A percentile compares a stretch with the other conserved stretches of the same genome.
These are phyloP conservation scores for Solanum dulcamara DNA, from an alignment of 257 asterid genomes.

Conservation along the genomic window DNA sequence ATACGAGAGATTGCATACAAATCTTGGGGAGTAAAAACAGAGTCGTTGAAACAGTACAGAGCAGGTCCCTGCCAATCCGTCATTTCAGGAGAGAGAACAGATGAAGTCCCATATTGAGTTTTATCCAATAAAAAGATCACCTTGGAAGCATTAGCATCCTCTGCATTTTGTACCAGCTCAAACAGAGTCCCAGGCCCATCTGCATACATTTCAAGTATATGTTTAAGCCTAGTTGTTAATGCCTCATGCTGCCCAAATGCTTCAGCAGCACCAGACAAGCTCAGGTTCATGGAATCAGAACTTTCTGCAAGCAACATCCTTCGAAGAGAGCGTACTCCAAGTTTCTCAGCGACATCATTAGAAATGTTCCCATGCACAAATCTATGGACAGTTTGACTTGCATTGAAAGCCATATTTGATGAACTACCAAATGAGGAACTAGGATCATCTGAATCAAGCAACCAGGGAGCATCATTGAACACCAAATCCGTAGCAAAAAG, in stretches of 20 bases:
- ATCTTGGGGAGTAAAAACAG: constrained; percentile 93
- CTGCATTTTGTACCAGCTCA: constrained; percentile 96
- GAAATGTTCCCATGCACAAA: constrained; percentile 87
- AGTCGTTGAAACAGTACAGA: constrained; percentile 88
- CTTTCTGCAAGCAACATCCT: constrained; percentile 92
- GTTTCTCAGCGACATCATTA: constrained; percentile 95
- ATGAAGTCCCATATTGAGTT: constrained; percentile 82
- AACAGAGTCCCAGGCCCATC: constrained; percentile 93
- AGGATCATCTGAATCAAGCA: constrained; percentile 62
- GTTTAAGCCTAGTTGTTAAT: constrained; percentile 87
- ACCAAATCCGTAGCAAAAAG: constrained; percentile 57
- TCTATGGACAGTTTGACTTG: constrained; percentile 54
- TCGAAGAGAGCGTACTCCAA: constrained; percentile 86
- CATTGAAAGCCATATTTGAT: constrained; percentile 31
- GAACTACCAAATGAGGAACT: constrained; percentile 42
- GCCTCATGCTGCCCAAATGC: constrained; percentile 99
- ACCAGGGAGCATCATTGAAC: constrained; percentile 95
- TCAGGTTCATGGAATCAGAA: constrained; percentile 92
- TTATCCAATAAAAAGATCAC: constrained; percentile 85
- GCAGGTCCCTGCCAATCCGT: constrained; percentile 99
- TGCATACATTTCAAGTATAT: constrained; percentile 97
- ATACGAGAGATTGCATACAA: constrained; percentile 91
- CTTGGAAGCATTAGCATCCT: constrained; percentile 89
- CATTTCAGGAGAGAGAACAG: constrained; percentile 97
- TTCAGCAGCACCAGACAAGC: constrained; percentile 96